A percentile compares a stretch with the other conserved stretches of the same genome.
Conservation (phyloP, 805 yeast genomes). For the Candida vaughaniae region DNA sequence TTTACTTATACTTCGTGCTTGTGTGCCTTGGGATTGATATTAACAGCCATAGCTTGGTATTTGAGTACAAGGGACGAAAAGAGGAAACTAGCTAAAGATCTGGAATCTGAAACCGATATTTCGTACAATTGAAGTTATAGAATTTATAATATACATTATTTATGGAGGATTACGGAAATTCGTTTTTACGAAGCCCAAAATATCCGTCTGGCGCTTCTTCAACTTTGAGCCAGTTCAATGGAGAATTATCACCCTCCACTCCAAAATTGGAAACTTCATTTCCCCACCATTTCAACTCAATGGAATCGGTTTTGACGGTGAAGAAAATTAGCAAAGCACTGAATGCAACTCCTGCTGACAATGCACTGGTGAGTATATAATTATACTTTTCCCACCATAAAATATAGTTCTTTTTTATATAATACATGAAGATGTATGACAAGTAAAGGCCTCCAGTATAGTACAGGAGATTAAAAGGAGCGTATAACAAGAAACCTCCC, state of each 20-base stretch:
- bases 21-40: conserved; percentile 26
- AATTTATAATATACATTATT: too few species aligned
- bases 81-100: too few species aligned
- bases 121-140: too few species aligned
- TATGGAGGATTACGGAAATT: conserved; percentile 26
- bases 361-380: conserved; percentile 57
- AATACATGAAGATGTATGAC: conserved; percentile 58
- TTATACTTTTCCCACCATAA: conserved; percentile 75
- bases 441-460: conserved; percentile 61
- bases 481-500: conserved; percentile 49
- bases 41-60: conserved; percentile 26
- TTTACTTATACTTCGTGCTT: conserved; percentile 34
- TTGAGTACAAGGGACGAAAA: conserved; percentile 27
- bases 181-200: conserved; percentile 28
- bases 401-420: conserved; percentile 46
- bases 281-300: conserved; percentile 64
- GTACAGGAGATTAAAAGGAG: conserved; percentile 51
- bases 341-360: conserved; percentile 63
- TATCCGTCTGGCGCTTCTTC: conserved; percentile 32
- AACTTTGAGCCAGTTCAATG: conserved; percentile 29
- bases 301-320: conserved; percentile 45
- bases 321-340: conserved; percentile 60
- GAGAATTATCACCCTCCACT: conserved; percentile 31
- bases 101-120: too few species aligned
- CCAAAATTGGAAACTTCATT: conserved; percentile 36